phyloP scores from a whole-genome alignment of 176 grass and related monocot genomes.

The Bolboschoenus planiculmis region DNA sequence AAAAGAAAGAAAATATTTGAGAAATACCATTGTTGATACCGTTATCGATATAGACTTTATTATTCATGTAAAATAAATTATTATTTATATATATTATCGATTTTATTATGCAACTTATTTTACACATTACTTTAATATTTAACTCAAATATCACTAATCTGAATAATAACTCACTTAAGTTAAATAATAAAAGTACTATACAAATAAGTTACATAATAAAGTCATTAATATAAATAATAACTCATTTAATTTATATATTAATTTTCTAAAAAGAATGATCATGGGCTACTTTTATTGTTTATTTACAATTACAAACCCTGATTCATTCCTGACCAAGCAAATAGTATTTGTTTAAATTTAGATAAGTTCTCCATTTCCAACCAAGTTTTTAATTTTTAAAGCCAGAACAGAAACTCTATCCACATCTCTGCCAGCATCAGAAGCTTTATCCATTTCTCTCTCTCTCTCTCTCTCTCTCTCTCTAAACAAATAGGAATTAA shows the following conservation, averaged over 20 bases:
- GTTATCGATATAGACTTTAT: no score
- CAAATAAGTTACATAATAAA: neutral
- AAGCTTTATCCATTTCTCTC: neutral
- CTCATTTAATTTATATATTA: neutral
- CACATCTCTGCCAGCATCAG: neutral
- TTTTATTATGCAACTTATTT: no score
- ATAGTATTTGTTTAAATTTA: neutral
- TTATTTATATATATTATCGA: no score
- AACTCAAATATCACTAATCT: no score
- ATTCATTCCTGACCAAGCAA: neutral
- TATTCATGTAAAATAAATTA: no score
- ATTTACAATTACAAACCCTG: neutral
- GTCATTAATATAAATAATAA: neutral
- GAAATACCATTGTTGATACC: no score
- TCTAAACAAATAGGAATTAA: neutral
- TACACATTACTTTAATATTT: no score
- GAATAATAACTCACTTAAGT: no score
- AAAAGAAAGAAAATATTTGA: no score
- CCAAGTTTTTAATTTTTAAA: neutral
- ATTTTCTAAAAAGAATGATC: no score
- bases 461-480: neutral
- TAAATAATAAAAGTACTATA: no score
- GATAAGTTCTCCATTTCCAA: neutral
- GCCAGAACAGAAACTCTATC: neutral
- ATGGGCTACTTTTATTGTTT: neutral